Conservation (phyloP, 768 basidiomycete species). For the Floccularia luteovirens region DNA sequence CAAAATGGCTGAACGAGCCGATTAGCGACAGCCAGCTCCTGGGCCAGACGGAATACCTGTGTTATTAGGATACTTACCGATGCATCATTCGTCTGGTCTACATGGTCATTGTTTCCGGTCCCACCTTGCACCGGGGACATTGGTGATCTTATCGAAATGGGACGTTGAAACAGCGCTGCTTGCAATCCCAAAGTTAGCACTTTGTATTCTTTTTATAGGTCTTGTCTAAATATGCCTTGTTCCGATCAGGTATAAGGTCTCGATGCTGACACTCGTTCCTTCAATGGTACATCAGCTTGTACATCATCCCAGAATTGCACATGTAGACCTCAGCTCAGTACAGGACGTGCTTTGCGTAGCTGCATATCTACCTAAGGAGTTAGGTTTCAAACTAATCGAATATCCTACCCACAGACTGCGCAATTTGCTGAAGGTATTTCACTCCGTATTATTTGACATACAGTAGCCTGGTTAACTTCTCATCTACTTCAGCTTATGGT, state of each 20-base stretch:
- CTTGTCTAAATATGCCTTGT: too few species aligned
- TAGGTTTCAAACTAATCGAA: slow-evolving; percentile 31
- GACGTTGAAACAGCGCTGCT: not conserved
- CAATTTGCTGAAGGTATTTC: slow-evolving; percentile 18
- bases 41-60: not conserved
- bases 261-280: slow-evolving; percentile 45
- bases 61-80: not conserved
- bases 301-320: slow-evolving; percentile 39
- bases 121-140: not conserved
- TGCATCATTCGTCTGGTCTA: not conserved
- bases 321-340: slow-evolving; percentile 48
- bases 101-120: not conserved
- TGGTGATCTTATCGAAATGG: not conserved
- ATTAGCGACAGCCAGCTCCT: not conserved
- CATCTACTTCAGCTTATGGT: slow-evolving; percentile 40
- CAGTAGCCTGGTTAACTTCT: slow-evolving; percentile 39
- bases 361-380: slow-evolving; percentile 56
- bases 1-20: not conserved
- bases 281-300: slow-evolving; percentile 61
- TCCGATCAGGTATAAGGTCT: slow-evolving; percentile 50
- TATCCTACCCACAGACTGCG: slow-evolving; percentile 27
- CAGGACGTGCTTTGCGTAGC: slow-evolving; percentile 42
- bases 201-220: too few species aligned
- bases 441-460: slow-evolving; percentile 38
- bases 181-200: not conserved